Base-by-base conservation (phyloP, 768 basidiomycete genomes). In the Psilocybe cyanescens region DNA sequence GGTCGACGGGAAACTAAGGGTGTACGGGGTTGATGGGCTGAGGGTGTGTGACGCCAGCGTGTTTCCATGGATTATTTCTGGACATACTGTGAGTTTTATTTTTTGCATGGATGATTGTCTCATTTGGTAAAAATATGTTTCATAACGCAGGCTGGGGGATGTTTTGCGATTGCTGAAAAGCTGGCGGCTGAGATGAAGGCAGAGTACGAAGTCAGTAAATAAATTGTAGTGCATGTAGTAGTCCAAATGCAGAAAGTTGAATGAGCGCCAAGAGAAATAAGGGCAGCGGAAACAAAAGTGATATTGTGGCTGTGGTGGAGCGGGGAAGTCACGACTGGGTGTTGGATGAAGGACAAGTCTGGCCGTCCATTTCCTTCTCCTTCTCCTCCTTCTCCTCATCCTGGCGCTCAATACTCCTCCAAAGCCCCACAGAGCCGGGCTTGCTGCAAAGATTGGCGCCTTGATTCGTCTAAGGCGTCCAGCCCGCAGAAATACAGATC, bases 31-130 rank as follows among this genome's bases (percentile, higher is more conserved):
- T 24, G 66, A 74, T 17, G 78, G 76, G 1, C 62, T 81, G 61
- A 71, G 81, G 37, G 76, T 83, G n/a, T 78, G 75, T 51, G 80
- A 79, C 62, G 73, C 78, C 4, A 78, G 78, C 2, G 61, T 79
- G 24, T 79, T 78, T 53, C 76, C 80, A 16, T 71, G 64, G 64
- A 75, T 79, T 57, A 70, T 78, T 55, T 77, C 76, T 58, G 78
- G 79, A 11, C 78, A 80, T 63, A 76, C 78, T 51, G 78, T 77
- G 56, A 59, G 65, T 62, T 51, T 31, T 8, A 58, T 30, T 24
- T 57, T 49, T 58, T 64, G 28, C n/a, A 16, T 16, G 41, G 41
- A 44, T 5, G n/a, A 12, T 5, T 44, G 41, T 44, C 41, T 44
- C 41, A 44, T 14, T n/a, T 12, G 41, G n/a, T 12, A 44, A 44